Conservation (phyloP, 805 yeast genomes). For the Myxozyma geophila region DNA sequence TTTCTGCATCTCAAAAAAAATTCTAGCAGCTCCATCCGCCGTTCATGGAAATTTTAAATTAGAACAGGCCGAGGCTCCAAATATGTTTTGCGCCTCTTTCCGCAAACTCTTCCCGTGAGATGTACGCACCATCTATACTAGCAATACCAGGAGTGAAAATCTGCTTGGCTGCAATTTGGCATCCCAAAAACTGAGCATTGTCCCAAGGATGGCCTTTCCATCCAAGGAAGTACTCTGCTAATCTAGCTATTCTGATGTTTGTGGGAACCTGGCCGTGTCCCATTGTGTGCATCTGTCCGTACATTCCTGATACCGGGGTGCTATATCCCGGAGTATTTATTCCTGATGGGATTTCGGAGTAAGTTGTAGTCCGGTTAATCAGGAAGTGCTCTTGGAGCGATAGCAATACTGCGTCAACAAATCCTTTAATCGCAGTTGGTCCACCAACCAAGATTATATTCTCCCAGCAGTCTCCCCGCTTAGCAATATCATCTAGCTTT, state of each 20-base stretch:
- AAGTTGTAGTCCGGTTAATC: constrained; percentile 47
- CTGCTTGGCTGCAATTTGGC: constrained; percentile 84
- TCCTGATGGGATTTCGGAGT: constrained; percentile 47
- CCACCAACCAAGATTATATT: constrained; percentile 79
- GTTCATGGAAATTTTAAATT: background rate
- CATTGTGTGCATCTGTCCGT: constrained; percentile 16
- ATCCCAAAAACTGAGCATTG: constrained; percentile 81
- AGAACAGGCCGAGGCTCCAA: constrained; percentile 59
- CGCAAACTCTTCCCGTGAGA: constrained; percentile 70
- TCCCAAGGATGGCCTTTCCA: constrained; percentile 85
- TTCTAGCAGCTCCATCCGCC: background rate
- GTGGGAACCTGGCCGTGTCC: constrained; percentile 75
- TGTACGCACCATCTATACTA: constrained; percentile 62
- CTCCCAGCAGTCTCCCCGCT: constrained; percentile 83
- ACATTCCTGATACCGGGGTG: constrained; percentile 43
- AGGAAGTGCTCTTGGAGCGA: constrained; percentile 62
- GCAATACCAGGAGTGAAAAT: constrained; percentile 65
- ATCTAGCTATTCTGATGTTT: constrained; percentile 66
- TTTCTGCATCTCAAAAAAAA: background rate
- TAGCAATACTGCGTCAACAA: constrained; percentile 68
- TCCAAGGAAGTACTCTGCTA: constrained; percentile 91
- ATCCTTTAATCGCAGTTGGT: constrained; percentile 75
- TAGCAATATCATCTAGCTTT: constrained; percentile 67
- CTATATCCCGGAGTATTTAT: constrained; percentile 43
- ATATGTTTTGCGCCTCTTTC: constrained; percentile 81